Evolutionary conservation across 805 yeast species (phyloP).

Genomic region (Kuraishia piskuri): DNA sequence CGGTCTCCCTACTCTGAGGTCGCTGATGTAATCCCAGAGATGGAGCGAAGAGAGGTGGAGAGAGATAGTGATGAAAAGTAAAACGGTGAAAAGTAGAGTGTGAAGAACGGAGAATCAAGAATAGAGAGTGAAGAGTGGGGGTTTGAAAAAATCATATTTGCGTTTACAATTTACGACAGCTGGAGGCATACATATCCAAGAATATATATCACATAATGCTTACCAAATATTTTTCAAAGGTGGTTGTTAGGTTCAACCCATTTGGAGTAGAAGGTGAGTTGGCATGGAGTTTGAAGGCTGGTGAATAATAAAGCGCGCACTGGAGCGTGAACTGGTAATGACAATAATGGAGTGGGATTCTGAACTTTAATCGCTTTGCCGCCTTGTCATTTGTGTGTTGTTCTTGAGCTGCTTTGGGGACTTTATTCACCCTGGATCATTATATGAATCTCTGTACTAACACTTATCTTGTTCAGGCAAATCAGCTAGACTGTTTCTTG

Average conservation of each 20-base stretch:
- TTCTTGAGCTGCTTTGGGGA: too few relatives aligned
- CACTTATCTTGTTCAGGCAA: conserved; percentile 34
- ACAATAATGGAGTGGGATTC: too few relatives aligned
- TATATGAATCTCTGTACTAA: conserved; percentile 9
- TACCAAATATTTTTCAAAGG: conserved; percentile 80
- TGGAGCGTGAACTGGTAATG: too few relatives aligned
- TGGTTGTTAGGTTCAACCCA: conserved; percentile 73
- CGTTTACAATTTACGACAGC: too few relatives aligned
- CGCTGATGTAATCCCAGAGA: background rate
- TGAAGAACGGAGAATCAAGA: too few relatives aligned
- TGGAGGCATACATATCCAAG: too few relatives aligned
- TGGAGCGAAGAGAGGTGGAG: background rate
- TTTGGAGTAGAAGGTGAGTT: conserved; percentile 51
- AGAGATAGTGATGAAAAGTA: background rate
- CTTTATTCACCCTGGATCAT: too few relatives aligned
- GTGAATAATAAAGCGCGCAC: background rate
- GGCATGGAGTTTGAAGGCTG: background rate
- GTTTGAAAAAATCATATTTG: too few relatives aligned
- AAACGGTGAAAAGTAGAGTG: too few relatives aligned
- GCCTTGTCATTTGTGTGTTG: too few relatives aligned
- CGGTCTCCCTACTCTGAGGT: background rate
- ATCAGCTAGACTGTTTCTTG: conserved; percentile 69
- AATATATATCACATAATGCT: conserved; percentile 43
- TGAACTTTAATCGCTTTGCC: too few relatives aligned
- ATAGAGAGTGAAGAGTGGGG: too few relatives aligned